Evolutionary conservation across 2,329 filamentous ascomycete species (phyloP), one percentile per base, ranked within the genome.

Genomic region (Chaetomium strumarium): DNA sequence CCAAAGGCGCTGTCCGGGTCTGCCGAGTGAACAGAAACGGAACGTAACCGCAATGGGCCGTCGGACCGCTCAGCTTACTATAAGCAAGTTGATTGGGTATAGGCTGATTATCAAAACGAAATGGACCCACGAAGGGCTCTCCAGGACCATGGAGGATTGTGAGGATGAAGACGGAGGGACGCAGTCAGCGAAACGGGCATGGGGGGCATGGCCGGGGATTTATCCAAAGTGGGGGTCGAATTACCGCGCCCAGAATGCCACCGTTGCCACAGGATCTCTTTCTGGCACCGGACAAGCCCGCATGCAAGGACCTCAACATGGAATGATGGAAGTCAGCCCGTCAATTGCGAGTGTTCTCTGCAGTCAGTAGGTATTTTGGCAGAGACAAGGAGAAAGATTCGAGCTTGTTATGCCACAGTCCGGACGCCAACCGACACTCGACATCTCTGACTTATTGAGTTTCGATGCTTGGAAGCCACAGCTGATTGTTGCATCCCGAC

Each of bases 201-300:
- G 41, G 49, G 41, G 49, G 46, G 54, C 49, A 52, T 55, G 56
- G 54, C 52, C 50, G 51, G 39, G 33, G 34, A 51, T 58, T 61
- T 61, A 62, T 62, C 60, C 60, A 62, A 62, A 62, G 60, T 62
- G 55, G 53, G 56, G 38, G 47, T 49, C 56, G 47, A 16, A 61
- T 61, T 61, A 40, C 53, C 41, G 24, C 31, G 36, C 46, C 48
- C 12, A 54, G 45, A 46, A 34, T 40, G 19, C 42, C 33, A 55
- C 58, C 56, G 58, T 31, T 40, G 19, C 42, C 33, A 55, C 58
- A 56, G 58, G 44, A 49, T 49, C 55, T 57, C 46, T 59, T 59
- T 60, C 56, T 55, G 49, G 46, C 56, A 58, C 55, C 59, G 55
- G 49, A 31, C 42, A 44, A 45, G 43, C 50, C n/a, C 3, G 2